These are phyloP conservation scores for Neurospora sp. DNA, from an alignment of 495 filamentous ascomycete species.

Conservation along the genomic window DNA sequence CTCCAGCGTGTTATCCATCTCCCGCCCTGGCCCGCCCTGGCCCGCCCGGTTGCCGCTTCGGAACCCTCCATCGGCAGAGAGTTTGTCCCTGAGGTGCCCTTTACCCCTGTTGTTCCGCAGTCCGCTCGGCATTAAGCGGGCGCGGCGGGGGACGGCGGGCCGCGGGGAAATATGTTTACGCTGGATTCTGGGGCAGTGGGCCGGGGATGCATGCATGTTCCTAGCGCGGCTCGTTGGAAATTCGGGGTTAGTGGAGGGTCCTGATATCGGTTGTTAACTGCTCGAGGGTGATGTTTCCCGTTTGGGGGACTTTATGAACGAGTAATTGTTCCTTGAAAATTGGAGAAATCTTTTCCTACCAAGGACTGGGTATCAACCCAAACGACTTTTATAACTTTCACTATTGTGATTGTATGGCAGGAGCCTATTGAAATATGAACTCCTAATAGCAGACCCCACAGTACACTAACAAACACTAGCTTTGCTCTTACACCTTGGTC, in stretches of 20 bases:
- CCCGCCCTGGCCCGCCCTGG: background rate
- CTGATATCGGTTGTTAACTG: background rate
- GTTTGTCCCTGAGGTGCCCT: background rate
- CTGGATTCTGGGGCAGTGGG: background rate
- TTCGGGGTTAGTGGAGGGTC: background rate
- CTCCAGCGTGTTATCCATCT: background rate
- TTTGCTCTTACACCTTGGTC: background rate
- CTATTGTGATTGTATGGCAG: too few species aligned
- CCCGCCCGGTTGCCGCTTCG: background rate
- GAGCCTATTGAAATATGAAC: background rate
- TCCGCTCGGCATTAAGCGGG: background rate
- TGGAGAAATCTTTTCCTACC: too few species aligned
- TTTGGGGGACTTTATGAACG: background rate
- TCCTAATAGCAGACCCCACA: background rate
- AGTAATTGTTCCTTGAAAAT: too few species aligned
- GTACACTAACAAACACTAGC: background rate
- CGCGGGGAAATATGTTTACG: background rate
- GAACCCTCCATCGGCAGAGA: background rate
- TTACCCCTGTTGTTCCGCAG: background rate
- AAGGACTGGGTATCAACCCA: too few species aligned
- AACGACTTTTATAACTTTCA: too few species aligned
- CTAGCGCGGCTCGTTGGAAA: background rate
- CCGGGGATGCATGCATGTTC: background rate
- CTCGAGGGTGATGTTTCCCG: background rate
- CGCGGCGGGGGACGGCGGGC: background rate